These are phyloP conservation scores for Aristolochia contorta DNA, from an alignment of 164 flowering plant genomes.

Conservation along the genomic window DNA sequence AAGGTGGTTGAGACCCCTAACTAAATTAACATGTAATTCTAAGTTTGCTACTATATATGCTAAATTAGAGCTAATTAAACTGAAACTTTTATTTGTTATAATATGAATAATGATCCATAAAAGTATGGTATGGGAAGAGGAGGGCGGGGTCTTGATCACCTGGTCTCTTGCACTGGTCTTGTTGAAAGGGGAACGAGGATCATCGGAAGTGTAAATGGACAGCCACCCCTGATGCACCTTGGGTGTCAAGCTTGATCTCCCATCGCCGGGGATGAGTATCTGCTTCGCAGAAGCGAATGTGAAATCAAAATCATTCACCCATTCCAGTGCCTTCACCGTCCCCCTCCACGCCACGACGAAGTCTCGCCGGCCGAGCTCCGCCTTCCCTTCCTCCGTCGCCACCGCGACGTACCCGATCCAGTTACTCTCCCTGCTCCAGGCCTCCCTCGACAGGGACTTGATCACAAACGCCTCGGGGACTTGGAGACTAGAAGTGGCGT, in stretches of 20 bases:
- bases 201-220: constrained; percentile 32
- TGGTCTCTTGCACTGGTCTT: constrained; percentile 42
- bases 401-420: constrained; percentile 56
- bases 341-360: constrained; percentile 48
- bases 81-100: too few species aligned
- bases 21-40: too few species aligned
- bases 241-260: neutral
- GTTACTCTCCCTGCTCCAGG: constrained; percentile 37
- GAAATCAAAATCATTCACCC: constrained; percentile 34
- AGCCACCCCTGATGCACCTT: constrained; percentile 32
- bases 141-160: constrained; percentile 18
- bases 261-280: constrained; percentile 6
- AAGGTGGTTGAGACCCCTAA: too few species aligned
- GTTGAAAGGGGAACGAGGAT: constrained; percentile 28
- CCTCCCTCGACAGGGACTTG: constrained; percentile 28
- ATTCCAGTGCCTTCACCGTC: constrained; percentile 20
- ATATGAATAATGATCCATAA: too few species aligned
- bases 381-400: constrained; percentile 42
- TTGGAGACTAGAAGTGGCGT: constrained; percentile 24
- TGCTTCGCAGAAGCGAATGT: constrained; percentile 20
- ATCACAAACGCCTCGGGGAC: constrained; percentile 33
- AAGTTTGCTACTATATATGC: too few species aligned
- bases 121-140: too few species aligned
- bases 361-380: constrained; percentile 34
- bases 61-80: too few species aligned